A percentile compares a stretch with the other conserved stretches of the same genome.
These are phyloP conservation scores for Alternaria alternata DNA, from an alignment of 2,329 filamentous ascomycete genomes.

Conservation along the genomic window DNA sequence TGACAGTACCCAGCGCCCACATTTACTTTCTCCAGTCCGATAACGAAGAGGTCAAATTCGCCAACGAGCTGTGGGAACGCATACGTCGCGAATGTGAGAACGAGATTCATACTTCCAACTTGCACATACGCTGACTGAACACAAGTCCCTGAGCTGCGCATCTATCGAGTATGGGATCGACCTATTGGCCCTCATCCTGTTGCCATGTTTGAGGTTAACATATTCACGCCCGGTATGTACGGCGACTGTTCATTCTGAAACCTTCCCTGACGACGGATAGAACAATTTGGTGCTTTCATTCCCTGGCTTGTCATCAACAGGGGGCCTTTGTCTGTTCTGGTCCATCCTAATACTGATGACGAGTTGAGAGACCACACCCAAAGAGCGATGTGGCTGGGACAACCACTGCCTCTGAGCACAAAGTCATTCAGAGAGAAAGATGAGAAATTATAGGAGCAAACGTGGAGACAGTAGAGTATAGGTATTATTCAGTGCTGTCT, in stretches of 20 bases:
- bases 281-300: conserved; percentile 88
- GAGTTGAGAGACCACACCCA: conserved; percentile 70
- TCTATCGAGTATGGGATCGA: conserved; percentile 78
- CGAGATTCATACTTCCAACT: not conserved
- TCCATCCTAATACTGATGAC: conserved; percentile 84
- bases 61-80: conserved; percentile 76
- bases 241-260: not conserved
- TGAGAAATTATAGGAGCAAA: not conserved
- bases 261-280: conserved; percentile 38
- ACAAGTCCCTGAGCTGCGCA: conserved; percentile 81
- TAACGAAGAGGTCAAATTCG: conserved; percentile 69
- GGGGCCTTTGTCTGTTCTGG: conserved; percentile 77
- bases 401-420: conserved; percentile 68
- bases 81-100: conserved; percentile 79
- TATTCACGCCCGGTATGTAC: conserved; percentile 71
- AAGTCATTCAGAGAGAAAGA: conserved; percentile 55
- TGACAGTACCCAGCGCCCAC: conserved; percentile 63
- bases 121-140: conserved; percentile 9
- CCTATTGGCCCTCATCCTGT: conserved; percentile 84
- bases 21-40: conserved; percentile 79
- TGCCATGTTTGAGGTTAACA: conserved; percentile 91
- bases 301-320: conserved; percentile 84
- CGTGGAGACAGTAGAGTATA: not conserved
- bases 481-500: not conserved
- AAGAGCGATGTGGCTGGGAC: conserved; percentile 77